Evolutionary conservation across 192 early-diverging fungal species (phyloP), one percentile per base, ranked within the genome.

Genomic region (Physocladia obscura): DNA sequence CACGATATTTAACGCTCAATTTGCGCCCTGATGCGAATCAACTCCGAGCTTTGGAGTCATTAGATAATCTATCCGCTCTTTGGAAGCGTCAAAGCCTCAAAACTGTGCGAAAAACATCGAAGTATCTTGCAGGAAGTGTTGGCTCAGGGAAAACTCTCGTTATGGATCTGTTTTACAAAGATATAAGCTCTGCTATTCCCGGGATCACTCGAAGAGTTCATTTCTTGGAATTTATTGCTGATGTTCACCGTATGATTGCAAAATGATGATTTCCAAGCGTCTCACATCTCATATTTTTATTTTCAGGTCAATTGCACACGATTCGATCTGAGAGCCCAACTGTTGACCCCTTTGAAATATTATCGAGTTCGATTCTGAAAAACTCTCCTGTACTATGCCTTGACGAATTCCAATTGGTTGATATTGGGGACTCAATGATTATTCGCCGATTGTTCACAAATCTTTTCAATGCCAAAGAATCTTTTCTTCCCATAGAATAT

Each of bases 341-440:
- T 8, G 22, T 8, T 5, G 63, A 65, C 32, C 49, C 63, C 19
- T 65, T 65, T 32, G 13, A 52, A 32, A 34, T 30, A 6, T 44
- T 65, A 15, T 4, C 63, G 1, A 31, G 24, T 4, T 15, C 30
- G 6, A 65, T 65, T 32, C 13, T 52, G 4, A 52, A 24, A 13
- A 65, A 21, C 4, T 17, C 47, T 11, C 63, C 63, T 11, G 63
- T 65, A n/a, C 50, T 65, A 2, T 65, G 63, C 37, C 63, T 65
- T 0, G 63, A 65, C 50, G 63, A 65, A 34, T 65, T 65, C 63
- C 63, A 65, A 36, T 13, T 65, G 39, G 49, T 52, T 2, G 63
- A 65, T 34, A 65, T 65, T 65, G 63, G 49, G 19, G 63, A 65
- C 24, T 44, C 63, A 15, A 65, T 65, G 63, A 13, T 65, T 34